Conservation (phyloP, 225 moss, liverwort and hornwort genomes). For the Neckera pumila region DNA sequence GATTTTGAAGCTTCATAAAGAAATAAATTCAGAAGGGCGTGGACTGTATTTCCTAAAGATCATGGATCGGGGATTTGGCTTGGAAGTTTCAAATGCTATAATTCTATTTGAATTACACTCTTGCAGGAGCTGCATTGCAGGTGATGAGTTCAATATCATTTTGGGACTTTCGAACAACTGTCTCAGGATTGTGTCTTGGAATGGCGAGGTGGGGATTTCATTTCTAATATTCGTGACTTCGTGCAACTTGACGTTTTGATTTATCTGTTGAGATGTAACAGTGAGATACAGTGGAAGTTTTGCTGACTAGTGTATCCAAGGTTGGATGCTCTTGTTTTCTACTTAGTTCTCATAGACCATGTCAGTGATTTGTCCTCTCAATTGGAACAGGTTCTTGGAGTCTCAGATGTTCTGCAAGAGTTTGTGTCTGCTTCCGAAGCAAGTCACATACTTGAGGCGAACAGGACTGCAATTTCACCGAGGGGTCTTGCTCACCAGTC, state of each 20-base stretch:
- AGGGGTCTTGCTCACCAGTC: conserved; percentile 12
- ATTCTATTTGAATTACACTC: background rate
- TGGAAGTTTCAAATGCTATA: background rate
- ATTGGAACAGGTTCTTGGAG: conserved; percentile 63
- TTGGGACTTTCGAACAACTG: conserved; percentile 74
- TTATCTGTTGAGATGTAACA: background rate
- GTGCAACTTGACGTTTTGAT: background rate
- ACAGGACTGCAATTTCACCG: conserved; percentile 21
- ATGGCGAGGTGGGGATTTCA: conserved; percentile 55
- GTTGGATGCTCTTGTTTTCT: background rate
- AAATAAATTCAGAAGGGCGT: background rate
- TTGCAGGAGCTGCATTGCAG: conserved; percentile 81
- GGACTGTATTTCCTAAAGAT: background rate
- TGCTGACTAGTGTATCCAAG: background rate
- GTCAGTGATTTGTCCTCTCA: background rate
- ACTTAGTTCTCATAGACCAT: background rate
- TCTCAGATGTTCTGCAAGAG: conserved; percentile 65
- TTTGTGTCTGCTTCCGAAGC: conserved; percentile 53
- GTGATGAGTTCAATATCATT: conserved; percentile 58
- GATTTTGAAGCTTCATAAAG: background rate
- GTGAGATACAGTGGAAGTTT: background rate
- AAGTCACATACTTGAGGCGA: conserved; percentile 49
- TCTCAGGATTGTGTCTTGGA: conserved; percentile 83
- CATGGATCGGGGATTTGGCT: background rate
- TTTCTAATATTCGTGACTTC: background rate